Base-by-base conservation (phyloP, 768 basidiomycete species). In the Grammothele lineata region DNA sequence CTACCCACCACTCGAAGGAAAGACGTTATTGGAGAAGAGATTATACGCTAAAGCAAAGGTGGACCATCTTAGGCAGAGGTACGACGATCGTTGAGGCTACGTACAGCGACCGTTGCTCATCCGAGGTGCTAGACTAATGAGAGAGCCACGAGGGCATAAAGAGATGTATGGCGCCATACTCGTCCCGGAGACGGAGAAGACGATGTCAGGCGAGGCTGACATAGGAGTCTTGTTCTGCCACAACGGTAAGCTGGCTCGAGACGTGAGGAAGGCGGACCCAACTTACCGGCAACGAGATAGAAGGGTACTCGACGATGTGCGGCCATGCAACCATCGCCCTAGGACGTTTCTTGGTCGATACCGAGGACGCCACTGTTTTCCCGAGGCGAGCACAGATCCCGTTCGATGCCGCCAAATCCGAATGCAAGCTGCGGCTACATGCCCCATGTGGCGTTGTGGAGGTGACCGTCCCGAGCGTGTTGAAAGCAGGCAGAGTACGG, bases 241-340 rank as follows among this genome's bases (percentile, higher is more conserved):
- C 50, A 71, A 71, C 49, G 67, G 69, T 70, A 30, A 30, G 27
- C n/a, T n/a, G n/a, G n/a, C n/a, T n/a, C n/a, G n/a, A n/a, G n/a
- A n/a, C n/a, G n/a, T n/a, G n/a, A n/a, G n/a, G n/a, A n/a, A n/a
- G n/a, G n/a, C n/a, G n/a, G n/a, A n/a, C n/a, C n/a, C n/a, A n/a
- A n/a, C n/a, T n/a, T n/a, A 30, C 27, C 14, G 8, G 14, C 27
- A 30, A 15, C 34, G 12, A 6, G 19, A 23, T 40, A 70, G 69
- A 70, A 57, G 70, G 70, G 1, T 71, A 68, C 51, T 70, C 69
- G 11, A 70, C 70, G 8, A 71, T 71, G 70, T 71, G 70, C 39
- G 70, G 70, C 0, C 70, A 71, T 43, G 70, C 69, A 7, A 70
- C 69, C 4, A 65, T 71, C 27, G 69, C 70, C 17, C 65, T 71